Percentiles rank a stretch among this genome's conserved stretches.
These are phyloP conservation scores for Murraya koenigii DNA, from an alignment of 345 rosid species.

Conservation along the genomic window DNA sequence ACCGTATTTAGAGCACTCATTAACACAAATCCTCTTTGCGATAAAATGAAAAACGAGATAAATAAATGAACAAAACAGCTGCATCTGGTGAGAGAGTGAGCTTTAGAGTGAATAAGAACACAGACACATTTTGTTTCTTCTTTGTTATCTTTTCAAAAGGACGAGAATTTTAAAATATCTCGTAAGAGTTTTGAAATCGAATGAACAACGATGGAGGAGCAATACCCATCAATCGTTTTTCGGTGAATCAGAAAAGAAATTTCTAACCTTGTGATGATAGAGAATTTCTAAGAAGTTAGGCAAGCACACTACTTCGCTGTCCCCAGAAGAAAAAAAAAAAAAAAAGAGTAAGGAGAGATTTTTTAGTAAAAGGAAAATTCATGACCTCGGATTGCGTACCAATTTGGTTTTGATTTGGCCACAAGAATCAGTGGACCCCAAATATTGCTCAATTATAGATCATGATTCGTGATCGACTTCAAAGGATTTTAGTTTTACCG, in stretches of 20 bases:
- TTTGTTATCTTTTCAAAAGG: not conserved
- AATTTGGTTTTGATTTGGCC: not conserved
- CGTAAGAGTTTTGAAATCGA: not conserved
- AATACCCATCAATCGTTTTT: conserved; percentile 24
- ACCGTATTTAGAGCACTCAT: not conserved
- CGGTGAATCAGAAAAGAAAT: not conserved
- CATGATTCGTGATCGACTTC: not conserved
- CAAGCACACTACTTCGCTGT: not conserved
- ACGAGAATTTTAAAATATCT: conserved; percentile 27
- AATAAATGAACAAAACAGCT: not conserved
- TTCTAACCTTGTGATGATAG: not conserved
- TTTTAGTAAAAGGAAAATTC: not conserved
- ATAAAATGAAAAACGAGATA: not conserved
- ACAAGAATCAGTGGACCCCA: conserved; percentile 3
- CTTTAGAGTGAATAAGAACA: not conserved
- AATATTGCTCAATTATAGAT: not conserved
- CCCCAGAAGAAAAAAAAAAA: not conserved
- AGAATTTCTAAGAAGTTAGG: not conserved
- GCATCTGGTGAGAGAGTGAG: not conserved
- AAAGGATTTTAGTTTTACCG: not conserved
- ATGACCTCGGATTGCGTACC: not conserved
- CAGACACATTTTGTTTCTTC: not conserved
- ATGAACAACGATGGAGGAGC: conserved; percentile 23
- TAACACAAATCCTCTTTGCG: not conserved
- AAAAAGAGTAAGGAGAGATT: not conserved